Evolutionary conservation across 306 rosid species (phyloP).

Genomic region (Begonia fuchsioides): DNA sequence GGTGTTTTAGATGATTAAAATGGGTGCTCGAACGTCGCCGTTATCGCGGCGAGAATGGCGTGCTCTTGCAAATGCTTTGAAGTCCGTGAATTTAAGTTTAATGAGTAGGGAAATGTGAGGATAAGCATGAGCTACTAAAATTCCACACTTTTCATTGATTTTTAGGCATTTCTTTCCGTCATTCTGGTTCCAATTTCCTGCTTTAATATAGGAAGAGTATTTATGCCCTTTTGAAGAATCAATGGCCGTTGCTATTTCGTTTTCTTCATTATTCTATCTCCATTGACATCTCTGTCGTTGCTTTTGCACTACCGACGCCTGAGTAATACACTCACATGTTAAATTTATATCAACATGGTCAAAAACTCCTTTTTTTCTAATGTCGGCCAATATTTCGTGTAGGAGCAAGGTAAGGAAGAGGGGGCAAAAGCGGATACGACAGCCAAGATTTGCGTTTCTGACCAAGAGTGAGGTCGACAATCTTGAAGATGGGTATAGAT

Average conservation of each 20-base stretch:
- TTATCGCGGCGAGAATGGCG: constrained; percentile 70
- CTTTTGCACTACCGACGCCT: background rate
- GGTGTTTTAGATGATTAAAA: constrained; percentile 11
- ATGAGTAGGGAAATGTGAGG: background rate
- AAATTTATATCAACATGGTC: constrained; percentile 10
- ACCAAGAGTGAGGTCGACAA: constrained; percentile 93
- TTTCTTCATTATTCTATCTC: constrained; percentile 1
- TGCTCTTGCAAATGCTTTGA: constrained; percentile 4
- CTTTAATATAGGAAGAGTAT: background rate
- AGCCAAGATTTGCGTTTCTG: constrained; percentile 84
- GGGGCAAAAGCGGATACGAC: constrained; percentile 82
- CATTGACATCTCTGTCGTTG: background rate
- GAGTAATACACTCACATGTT: background rate
- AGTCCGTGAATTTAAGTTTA: background rate
- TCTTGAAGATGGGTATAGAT: constrained; percentile 95
- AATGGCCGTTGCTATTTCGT: too few relatives aligned
- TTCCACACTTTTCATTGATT: background rate
- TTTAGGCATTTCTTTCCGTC: background rate
- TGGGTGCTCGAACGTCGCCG: constrained; percentile 32
- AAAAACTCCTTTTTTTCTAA: constrained; percentile 16
- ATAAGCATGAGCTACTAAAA: too few relatives aligned
- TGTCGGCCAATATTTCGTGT: constrained; percentile 27
- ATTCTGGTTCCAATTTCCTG: background rate
- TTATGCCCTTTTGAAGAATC: too few relatives aligned
- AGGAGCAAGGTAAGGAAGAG: constrained; percentile 68